Conservation (phyloP, 768 basidiomycete genomes). For the Inosperma sp. region DNA sequence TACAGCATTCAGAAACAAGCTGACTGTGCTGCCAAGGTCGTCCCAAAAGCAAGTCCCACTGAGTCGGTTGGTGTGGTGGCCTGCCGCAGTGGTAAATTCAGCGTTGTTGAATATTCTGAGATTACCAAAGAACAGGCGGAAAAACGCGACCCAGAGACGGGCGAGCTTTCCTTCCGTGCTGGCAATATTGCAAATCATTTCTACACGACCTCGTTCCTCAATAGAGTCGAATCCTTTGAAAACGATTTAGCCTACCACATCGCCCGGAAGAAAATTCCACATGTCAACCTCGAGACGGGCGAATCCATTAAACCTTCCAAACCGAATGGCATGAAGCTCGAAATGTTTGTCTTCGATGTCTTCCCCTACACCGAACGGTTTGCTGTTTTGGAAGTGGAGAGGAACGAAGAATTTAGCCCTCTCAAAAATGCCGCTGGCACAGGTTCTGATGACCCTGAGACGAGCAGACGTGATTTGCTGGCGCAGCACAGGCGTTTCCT, state of each 20-base stretch:
- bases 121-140: constrained; percentile 86
- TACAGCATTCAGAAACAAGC: constrained; percentile 86
- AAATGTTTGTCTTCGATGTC: constrained; percentile 98
- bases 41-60: constrained; percentile 78
- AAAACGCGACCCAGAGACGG: constrained; percentile 58
- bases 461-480: constrained; percentile 85
- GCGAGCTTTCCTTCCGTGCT: constrained; percentile 85
- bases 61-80: constrained; percentile 97
- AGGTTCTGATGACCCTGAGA: constrained; percentile 83
- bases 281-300: constrained; percentile 67
- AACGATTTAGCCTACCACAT: constrained; percentile 93
- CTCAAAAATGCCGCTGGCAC: constrained; percentile 97
- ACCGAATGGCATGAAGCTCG: constrained; percentile 99
- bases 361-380: constrained; percentile 86
- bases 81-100: constrained; percentile 72
- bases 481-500: constrained; percentile 86
- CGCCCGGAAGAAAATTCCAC: constrained; percentile 94
- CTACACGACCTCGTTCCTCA: constrained; percentile 85
- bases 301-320: constrained; percentile 70
- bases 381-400: constrained; percentile 82
- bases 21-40: constrained; percentile 94
- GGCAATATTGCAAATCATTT: constrained; percentile 99
- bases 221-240: constrained; percentile 76
- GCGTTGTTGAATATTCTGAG: constrained; percentile 97
- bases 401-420: constrained; percentile 92